Percentiles rank a stretch among this genome's conserved stretches.
Conservation (phyloP, 2,329 filamentous ascomycete genomes). For the Coniosporium tulheliwenetii region DNA sequence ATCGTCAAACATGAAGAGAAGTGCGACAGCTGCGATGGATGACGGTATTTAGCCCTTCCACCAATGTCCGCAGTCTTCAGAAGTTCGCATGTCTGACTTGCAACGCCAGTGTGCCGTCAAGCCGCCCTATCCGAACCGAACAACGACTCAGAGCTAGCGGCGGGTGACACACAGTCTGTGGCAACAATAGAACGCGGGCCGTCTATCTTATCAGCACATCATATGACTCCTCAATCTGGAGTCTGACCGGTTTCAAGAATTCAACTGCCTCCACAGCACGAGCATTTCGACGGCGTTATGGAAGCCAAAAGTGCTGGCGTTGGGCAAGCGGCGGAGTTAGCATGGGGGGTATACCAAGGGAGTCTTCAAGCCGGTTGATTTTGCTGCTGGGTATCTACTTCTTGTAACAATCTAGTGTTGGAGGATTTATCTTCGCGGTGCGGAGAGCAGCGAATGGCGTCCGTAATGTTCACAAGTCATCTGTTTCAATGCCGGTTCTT, state of each 20-base stretch:
- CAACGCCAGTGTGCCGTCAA: background rate
- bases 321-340: slow-evolving; percentile 17
- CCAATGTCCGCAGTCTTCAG: too few relatives aligned
- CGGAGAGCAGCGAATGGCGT: too few relatives aligned
- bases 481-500: too few relatives aligned
- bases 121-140: background rate
- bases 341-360: slow-evolving; percentile 4
- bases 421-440: too few relatives aligned
- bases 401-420: too few relatives aligned
- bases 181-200: background rate
- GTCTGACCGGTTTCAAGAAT: too few relatives aligned
- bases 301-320: slow-evolving; percentile 22
- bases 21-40: slow-evolving; percentile 29
- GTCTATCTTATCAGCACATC: too few relatives aligned
- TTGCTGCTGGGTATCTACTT: too few relatives aligned
- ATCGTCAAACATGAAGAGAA: slow-evolving; percentile 31
- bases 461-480: too few relatives aligned
- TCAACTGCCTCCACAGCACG: slow-evolving; percentile 7
- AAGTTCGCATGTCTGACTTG: background rate
- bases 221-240: too few relatives aligned
- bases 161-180: background rate
- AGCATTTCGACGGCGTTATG: slow-evolving; percentile 25
- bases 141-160: background rate
- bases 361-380: too few relatives aligned
- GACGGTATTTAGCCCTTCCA: slow-evolving; percentile 10